A percentile compares a stretch with the other conserved stretches of the same genome.
Evolutionary conservation across 345 rosid species (phyloP).

Genomic region (Ceriops zippeliana): DNA sequence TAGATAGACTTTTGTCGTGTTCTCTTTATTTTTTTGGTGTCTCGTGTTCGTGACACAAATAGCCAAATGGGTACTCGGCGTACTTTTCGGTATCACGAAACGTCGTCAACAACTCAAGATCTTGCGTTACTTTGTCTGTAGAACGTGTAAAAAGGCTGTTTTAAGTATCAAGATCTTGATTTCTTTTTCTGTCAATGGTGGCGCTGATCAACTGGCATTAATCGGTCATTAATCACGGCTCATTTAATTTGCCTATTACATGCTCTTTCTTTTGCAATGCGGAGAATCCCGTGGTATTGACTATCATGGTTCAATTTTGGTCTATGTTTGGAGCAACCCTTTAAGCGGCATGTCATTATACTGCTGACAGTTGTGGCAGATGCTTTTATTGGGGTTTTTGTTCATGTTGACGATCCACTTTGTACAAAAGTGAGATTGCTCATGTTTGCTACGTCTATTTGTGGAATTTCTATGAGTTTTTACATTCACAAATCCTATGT

Average conservation of each 20-base stretch:
- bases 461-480: neutral
- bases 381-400: no score
- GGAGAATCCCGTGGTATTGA: no score
- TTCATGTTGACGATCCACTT: no score
- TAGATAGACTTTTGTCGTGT: neutral
- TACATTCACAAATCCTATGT: neutral
- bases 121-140: neutral
- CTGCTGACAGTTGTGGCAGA: no score
- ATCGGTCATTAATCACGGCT: neutral
- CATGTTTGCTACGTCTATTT: neutral
- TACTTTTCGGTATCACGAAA: neutral
- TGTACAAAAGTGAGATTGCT: neutral
- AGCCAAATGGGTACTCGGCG: neutral
- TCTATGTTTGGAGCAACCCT: no score
- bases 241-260: neutral
- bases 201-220: neutral
- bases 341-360: no score
- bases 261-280: no score
- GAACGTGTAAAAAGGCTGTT: neutral
- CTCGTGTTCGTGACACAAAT: neutral
- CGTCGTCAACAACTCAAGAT: slow-evolving; percentile 1
- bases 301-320: no score
- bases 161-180: neutral
- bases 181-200: neutral
- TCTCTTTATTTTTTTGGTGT: neutral